Base-by-base conservation (phyloP, 1,284 basidiomycete genomes). In the Leucoagaricus sp. region DNA sequence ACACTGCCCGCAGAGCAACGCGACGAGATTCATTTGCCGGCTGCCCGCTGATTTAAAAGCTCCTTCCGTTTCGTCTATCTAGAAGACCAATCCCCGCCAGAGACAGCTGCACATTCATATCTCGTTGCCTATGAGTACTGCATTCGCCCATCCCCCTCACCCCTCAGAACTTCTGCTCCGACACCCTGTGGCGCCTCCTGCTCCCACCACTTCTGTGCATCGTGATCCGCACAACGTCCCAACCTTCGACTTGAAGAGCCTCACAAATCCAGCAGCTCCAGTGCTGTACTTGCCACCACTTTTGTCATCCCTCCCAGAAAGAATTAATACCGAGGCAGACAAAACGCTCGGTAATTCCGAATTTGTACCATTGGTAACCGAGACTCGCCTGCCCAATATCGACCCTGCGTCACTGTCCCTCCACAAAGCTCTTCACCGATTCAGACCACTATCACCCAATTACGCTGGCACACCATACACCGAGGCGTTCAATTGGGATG, bases 401-500 rank as follows among this genome's bases (percentile, higher is more conserved):
- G 91, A 94, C 66, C 83, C 87, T 0, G 87, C 84, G 2, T 93
- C 91, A 1, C 72, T 94, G n/a, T 87, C 89, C 0, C 75, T 97
- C 2, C 94, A 96, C 72, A 87, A 87, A 67, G 89, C 92, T 0
- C 75, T 96, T 36, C 92, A 96, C 67, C 70, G 77, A 49, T 94
- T 96, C 74, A 78, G 67, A 21, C 91, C 92, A 0, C 46, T 82
- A 3, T 79, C 81, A 1, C 66, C 71, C 0, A 69, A 85, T 34
- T 96, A 96, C 61, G 87, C 93, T 0, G 65, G 63, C 13, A 71
- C 71, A 2, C 76, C 84, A 3, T 96, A 95, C 65, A 71, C 74
- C 1, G 76, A 85, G 31, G 89, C 91, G 0, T 97, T 96, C 78
- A 96, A 96, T 69, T 97, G 93, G 93, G 64, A 72, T n/a, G 80